A percentile compares a stretch with the other conserved stretches of the same genome.
These are phyloP conservation scores for Glaciozyma martinii DNA, from an alignment of 768 basidiomycete genomes.

Conservation along the genomic window DNA sequence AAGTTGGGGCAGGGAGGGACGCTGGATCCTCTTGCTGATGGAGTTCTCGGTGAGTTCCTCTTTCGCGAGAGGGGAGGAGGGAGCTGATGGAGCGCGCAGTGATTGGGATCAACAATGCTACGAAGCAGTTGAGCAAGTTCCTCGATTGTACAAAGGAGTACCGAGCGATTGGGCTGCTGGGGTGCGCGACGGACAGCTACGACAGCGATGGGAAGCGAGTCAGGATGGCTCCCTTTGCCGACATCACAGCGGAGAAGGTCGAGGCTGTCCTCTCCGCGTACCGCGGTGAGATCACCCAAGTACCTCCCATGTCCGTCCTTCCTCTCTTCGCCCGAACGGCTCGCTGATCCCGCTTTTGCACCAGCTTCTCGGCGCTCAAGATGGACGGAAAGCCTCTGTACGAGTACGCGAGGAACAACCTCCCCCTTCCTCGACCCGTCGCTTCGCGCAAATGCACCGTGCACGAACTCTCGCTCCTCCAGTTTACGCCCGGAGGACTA, in stretches of 20 bases:
- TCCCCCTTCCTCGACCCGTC: constrained; percentile 88
- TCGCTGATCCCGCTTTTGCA: constrained; percentile 8
- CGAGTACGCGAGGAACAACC: constrained; percentile 86
- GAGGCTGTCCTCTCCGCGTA: constrained; percentile 62
- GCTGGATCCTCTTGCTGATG: constrained; percentile 90
- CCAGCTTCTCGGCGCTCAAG: constrained; percentile 91
- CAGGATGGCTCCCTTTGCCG: constrained; percentile 54
- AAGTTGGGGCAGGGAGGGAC: constrained; percentile 94
- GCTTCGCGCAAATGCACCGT: constrained; percentile 74
- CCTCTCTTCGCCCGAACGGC: neutral
- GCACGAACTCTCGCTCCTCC: constrained; percentile 64
- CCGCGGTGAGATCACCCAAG: constrained; percentile 76
- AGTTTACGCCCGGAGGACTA: constrained; percentile 58
- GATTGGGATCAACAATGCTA: constrained; percentile 78
- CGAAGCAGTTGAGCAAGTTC: constrained; percentile 74
- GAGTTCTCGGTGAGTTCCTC: constrained; percentile 63
- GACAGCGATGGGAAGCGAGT: constrained; percentile 82
- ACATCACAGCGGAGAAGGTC: constrained; percentile 64
- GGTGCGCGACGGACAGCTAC: constrained; percentile 89
- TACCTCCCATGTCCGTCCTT: constrained; percentile 70
- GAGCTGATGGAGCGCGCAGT: constrained; percentile 46
- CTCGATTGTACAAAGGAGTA: constrained; percentile 93
- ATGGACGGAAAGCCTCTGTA: constrained; percentile 95
- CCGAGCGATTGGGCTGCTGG: constrained; percentile 76
- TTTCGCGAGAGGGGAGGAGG: neutral